These are phyloP conservation scores for Evernia prunastri DNA, from an alignment of 495 filamentous ascomycete species.

Conservation along the genomic window DNA sequence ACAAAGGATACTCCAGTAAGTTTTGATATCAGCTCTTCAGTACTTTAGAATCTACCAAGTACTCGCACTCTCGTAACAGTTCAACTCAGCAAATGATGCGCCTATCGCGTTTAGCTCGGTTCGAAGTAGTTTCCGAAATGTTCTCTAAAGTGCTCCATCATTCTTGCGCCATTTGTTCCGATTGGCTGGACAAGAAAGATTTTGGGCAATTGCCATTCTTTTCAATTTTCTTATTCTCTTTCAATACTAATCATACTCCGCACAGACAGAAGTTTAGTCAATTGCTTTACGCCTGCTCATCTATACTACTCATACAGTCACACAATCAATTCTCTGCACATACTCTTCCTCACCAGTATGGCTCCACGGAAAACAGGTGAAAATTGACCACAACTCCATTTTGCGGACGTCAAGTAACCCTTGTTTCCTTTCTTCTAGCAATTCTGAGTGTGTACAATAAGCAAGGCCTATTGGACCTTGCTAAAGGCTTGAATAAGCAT, in stretches of 20 bases:
- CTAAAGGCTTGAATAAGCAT: constrained; percentile 85
- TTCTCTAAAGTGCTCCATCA: no score
- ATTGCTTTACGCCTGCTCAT: no score
- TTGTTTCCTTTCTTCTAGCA: constrained; percentile 45
- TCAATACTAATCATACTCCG: no score
- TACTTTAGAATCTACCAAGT: no score
- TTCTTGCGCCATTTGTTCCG: background rate
- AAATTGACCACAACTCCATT: background rate
- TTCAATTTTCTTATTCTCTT: no score
- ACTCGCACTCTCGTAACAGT: no score
- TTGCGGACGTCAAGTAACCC: background rate
- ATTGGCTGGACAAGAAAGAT: background rate
- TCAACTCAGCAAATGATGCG: no score
- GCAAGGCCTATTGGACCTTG: constrained; percentile 90
- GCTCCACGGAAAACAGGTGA: constrained; percentile 2
- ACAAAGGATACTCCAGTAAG: no score
- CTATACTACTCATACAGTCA: no score
- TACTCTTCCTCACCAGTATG: background rate
- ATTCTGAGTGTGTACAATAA: constrained; percentile 99
- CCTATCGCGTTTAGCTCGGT: background rate
- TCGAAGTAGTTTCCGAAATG: background rate
- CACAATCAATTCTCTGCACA: background rate
- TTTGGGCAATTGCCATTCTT: no score
- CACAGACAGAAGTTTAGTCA: no score
- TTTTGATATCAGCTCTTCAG: no score